Percentiles rank a stretch among this genome's conserved stretches.
Evolutionary conservation across 768 basidiomycete species (phyloP).

Genomic region (Lactarius pseudohatsudake): DNA sequence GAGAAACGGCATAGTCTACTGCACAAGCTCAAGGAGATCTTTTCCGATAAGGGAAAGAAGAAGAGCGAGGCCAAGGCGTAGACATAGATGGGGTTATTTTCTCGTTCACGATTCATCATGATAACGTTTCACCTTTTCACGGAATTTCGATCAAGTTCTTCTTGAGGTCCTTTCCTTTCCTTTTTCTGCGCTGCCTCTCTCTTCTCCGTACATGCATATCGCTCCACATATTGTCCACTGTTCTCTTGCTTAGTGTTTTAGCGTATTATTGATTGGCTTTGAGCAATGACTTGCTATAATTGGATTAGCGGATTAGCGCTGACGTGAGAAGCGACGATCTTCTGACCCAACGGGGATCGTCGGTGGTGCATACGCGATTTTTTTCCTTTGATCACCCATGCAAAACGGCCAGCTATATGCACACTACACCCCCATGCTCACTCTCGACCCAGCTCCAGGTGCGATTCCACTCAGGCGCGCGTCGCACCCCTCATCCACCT

Average conservation of each 20-base stretch:
- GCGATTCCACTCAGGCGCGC: neutral
- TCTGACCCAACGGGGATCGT: neutral
- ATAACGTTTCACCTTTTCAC: slow-evolving; percentile 2
- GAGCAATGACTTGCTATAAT: neutral
- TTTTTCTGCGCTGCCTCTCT: neutral
- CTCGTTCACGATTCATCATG: slow-evolving; percentile 7
- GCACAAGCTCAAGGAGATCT: slow-evolving; percentile 29
- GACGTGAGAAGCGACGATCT: neutral
- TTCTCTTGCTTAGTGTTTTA: neutral
- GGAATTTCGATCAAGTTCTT: neutral
- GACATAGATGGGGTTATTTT: slow-evolving; percentile 3
- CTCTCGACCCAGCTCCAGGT: too few species aligned
- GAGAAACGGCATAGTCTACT: slow-evolving; percentile 29
- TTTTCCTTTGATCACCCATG: neutral
- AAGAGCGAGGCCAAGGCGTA: slow-evolving; percentile 25
- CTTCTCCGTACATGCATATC: slow-evolving; percentile 2
- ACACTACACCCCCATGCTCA: too few species aligned
- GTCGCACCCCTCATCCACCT: neutral
- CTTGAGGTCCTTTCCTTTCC: neutral
- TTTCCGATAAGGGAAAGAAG: slow-evolving; percentile 26
- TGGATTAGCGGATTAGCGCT: neutral
- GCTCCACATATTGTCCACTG: neutral
- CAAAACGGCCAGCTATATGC: neutral
- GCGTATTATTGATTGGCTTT: neutral
- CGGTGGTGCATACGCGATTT: neutral